Conservation (phyloP, 2,329 filamentous ascomycete species). For the Colletotrichum sp. region DNA sequence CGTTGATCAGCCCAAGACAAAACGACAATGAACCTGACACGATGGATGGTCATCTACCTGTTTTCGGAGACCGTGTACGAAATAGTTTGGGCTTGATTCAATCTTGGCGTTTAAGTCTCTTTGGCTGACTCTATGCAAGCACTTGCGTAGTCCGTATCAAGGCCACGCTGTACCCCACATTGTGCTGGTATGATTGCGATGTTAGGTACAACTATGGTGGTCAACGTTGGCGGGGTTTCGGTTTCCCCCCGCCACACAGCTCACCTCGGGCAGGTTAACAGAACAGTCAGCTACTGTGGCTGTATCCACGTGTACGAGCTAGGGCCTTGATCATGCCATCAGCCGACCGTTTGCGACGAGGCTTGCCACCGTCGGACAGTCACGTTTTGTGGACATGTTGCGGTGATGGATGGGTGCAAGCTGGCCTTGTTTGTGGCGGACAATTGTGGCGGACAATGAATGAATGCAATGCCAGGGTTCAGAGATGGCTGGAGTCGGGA, state of each 20-base stretch:
- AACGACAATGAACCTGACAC: not conserved
- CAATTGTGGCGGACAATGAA: not conserved
- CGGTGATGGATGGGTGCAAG: not conserved
- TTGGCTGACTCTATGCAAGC: not conserved
- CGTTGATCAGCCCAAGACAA: not conserved
- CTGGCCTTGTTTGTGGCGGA: not conserved
- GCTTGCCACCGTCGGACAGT: not conserved
- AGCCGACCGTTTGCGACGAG: conserved; percentile 11
- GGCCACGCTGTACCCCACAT: not conserved
- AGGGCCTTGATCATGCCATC: not conserved
- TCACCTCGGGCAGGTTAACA: not conserved
- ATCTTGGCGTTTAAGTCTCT: not conserved
- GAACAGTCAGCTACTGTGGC: not conserved
- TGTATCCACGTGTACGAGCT: not conserved
- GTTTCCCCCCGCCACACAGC: not conserved
- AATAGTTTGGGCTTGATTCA: not conserved
- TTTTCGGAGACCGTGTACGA: not conserved
- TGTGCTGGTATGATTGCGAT: not conserved
- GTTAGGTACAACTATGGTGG: not conserved
- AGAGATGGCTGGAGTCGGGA: not conserved
- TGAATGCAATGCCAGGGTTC: not conserved
- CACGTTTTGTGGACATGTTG: not conserved
- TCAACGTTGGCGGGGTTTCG: not conserved
- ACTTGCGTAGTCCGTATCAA: not conserved
- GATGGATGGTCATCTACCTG: not conserved